These are phyloP conservation scores for Chaetomidium leptoderma DNA, from an alignment of 495 filamentous ascomycete species.

Conservation along the genomic window DNA sequence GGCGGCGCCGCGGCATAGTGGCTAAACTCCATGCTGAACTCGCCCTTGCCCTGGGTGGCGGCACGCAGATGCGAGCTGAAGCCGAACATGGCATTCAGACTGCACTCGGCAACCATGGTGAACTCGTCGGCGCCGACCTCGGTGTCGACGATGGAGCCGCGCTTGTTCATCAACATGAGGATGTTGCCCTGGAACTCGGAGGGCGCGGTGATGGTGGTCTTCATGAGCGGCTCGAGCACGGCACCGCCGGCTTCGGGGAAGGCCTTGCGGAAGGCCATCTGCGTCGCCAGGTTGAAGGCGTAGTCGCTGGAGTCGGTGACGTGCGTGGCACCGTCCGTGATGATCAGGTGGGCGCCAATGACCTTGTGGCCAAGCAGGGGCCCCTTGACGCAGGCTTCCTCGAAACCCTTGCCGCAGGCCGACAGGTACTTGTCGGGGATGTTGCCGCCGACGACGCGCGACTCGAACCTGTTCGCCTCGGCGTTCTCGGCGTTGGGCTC, in stretches of 20 bases:
- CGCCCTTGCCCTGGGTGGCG: conserved; percentile 96
- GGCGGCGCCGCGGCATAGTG: conserved; percentile 85
- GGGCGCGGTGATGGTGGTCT: conserved; percentile 90
- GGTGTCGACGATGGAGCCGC: conserved; percentile 90
- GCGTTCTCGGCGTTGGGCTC: conserved; percentile 69
- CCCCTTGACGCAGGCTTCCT: conserved; percentile 76
- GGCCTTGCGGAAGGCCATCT: conserved; percentile 95
- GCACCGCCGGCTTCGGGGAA: conserved; percentile 73
- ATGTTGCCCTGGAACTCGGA: conserved; percentile 98
- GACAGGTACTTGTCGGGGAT: conserved; percentile 96
- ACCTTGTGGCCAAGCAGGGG: conserved; percentile 92
- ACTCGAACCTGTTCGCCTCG: conserved; percentile 77
- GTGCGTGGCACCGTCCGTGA: conserved; percentile 97
- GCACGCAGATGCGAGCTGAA: conserved; percentile 87
- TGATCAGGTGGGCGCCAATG: conserved; percentile 80
- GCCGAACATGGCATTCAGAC: conserved; percentile 94
- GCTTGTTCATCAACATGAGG: conserved; percentile 92
- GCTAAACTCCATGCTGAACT: conserved; percentile 98
- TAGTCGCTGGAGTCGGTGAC: conserved; percentile 98
- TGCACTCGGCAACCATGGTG: conserved; percentile 88
- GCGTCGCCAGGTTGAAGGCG: conserved; percentile 95
- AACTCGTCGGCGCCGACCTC: conserved; percentile 95
- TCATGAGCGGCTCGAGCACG: conserved; percentile 96
- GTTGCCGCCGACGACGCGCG: conserved; percentile 79
- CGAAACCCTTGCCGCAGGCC: conserved; percentile 95